These are phyloP conservation scores for Prototheca stagnorum DNA, from an alignment of 163 green algal species.

Conservation along the genomic window DNA sequence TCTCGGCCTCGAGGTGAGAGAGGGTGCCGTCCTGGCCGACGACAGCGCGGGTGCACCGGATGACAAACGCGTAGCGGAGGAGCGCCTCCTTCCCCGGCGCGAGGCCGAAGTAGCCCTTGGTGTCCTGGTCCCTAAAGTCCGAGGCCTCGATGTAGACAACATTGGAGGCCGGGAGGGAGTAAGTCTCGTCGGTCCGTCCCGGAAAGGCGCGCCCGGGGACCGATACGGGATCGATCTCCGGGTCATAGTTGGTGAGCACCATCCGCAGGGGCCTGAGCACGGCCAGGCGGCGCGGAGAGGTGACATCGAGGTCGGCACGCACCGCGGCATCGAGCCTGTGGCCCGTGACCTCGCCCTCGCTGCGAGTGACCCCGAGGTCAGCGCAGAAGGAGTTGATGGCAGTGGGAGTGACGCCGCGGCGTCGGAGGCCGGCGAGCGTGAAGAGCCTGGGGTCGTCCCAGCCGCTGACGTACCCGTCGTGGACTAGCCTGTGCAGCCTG, in stretches of 20 bases:
- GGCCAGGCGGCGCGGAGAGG: slow-evolving; percentile 52
- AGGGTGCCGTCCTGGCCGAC: slow-evolving; percentile 32
- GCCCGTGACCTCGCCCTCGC: slow-evolving; percentile 62
- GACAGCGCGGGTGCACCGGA: slow-evolving; percentile 58
- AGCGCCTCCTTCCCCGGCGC: slow-evolving; percentile 82
- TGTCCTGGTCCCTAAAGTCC: slow-evolving; percentile 80
- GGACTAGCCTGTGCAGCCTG: slow-evolving; percentile 88
- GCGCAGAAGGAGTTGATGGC: slow-evolving; percentile 92
- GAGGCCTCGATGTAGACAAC: slow-evolving; percentile 88
- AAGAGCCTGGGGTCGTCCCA: slow-evolving; percentile 95
- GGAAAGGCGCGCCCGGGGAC: slow-evolving; percentile 52
- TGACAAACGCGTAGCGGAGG: slow-evolving; percentile 75
- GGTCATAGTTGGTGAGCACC: slow-evolving; percentile 72
- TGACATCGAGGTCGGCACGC: slow-evolving; percentile 66
- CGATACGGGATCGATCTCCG: slow-evolving; percentile 50
- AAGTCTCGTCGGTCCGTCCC: slow-evolving; percentile 42
- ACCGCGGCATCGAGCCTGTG: slow-evolving; percentile 87
- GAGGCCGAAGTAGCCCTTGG: slow-evolving; percentile 89
- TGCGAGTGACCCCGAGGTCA: slow-evolving; percentile 66
- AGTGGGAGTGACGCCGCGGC: slow-evolving; percentile 65
- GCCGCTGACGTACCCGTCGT: slow-evolving; percentile 60
- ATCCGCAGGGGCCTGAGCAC: slow-evolving; percentile 81
- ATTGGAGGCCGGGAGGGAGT: slow-evolving; percentile 45
- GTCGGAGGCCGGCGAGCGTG: slow-evolving; percentile 76
- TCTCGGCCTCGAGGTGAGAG: slow-evolving; percentile 30